Percentiles rank a stretch among this genome's conserved stretches.
phyloP scores from a whole-genome alignment of 2,329 filamentous ascomycete genomes.

The Fusarium pseudograminearum region DNA sequence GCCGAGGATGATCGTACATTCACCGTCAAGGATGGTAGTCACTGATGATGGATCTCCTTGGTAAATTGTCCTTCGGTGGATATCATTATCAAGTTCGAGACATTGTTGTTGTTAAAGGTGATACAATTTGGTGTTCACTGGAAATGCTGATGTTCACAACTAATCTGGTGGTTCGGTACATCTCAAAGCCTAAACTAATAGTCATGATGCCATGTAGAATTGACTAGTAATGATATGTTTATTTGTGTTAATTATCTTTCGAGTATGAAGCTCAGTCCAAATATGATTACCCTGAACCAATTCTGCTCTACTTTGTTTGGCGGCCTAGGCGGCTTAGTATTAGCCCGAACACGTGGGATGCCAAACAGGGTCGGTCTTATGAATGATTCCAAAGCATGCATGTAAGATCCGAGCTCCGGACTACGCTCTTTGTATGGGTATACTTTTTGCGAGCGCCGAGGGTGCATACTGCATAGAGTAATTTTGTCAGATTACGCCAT shows the following conservation, averaged over 20 bases:
- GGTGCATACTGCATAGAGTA: neutral
- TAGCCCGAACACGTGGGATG: constrained; percentile 1
- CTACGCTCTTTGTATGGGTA: neutral
- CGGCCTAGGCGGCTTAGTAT: constrained; percentile 1
- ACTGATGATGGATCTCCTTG: neutral
- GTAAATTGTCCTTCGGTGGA: neutral
- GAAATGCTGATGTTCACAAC: neutral
- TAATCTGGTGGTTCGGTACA: too few relatives aligned
- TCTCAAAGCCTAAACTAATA: too few relatives aligned
- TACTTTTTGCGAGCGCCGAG: neutral
- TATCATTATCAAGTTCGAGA: neutral
- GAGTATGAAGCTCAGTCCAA: neutral
- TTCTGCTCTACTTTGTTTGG: neutral
- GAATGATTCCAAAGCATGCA: constrained; percentile 18
- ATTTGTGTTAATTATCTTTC: too few relatives aligned
- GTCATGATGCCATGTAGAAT: too few relatives aligned
- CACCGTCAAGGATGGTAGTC: neutral
- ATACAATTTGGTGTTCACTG: too few relatives aligned
- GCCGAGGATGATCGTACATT: constrained; percentile 19
- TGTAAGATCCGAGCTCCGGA: neutral
- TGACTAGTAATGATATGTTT: too few relatives aligned
- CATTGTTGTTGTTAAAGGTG: neutral
- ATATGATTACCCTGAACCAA: neutral
- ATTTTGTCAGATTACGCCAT: neutral
- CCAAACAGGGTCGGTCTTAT: constrained; percentile 3